Evolutionary conservation across 768 basidiomycete genomes (phyloP), one percentile per base, ranked within the genome.

Genomic region (Mrakia gelida): DNA sequence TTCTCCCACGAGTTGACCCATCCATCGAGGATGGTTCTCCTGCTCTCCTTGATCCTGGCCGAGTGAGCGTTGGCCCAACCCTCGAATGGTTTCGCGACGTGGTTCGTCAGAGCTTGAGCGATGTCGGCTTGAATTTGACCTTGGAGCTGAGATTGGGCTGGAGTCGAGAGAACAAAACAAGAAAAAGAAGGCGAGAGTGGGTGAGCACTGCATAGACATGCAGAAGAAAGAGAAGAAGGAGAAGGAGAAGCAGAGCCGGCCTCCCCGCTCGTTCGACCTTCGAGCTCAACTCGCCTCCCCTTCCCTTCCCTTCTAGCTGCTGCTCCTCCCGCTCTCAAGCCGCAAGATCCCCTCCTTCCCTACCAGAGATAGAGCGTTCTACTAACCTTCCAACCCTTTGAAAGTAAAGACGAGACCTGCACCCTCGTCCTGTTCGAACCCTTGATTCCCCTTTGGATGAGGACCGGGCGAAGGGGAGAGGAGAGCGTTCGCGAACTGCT

Each of bases 381-480:
- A 72, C 71, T 26, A 13, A 78, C 77, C 77, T 59, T 78, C 61
- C 26, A 78, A 52, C 6, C 77, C 77, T 59, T 28, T 34, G 54
- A 78, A 78, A 13, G 77, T 70, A 38, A 78, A 78, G n/a, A 56
- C n/a, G 28, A 78, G 30, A 8, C 71, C 61, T 2, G 73, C 77
- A 23, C 77, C 77, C 26, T 78, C 77, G 67, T 78, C 77, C n/a
- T 13, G 6, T 30, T 68, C 65, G 54, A 78, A 78, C 43, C 77
- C 77, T 6, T 34, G 16, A 30, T 23, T 34, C 30, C n/a, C 16
- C 26, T 56, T 74, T 9, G 59, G 21, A 7, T 49, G 41, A 34
- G 65, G 32, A 21, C 49, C 49, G 15, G 49, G 49, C 16, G 61
- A 28, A 10, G 32, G 23, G 21, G 73, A 61, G 73, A 75, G 38